Evolutionary conservation across 148 eudicot genomes (phyloP), one percentile per base, ranked within the genome.

Genomic region (Vaccinium myrtillus): DNA sequence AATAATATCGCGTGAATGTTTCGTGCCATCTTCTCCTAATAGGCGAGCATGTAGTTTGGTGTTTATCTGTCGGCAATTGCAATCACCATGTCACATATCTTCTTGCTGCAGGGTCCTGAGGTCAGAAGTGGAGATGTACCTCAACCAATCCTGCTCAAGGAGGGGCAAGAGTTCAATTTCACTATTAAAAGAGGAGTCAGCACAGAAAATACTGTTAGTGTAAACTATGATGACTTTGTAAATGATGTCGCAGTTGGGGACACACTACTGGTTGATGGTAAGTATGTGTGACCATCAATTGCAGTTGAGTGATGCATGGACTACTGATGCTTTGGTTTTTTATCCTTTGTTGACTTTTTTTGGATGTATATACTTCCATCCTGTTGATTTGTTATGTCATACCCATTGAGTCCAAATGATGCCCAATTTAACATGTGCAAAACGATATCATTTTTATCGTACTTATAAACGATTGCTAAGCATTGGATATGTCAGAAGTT

Each of bases 61-160:
- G 39, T 5, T 16, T 74, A 39, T 36, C 12, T 11, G 21, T 8
- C 13, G 1, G 1, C 39, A 53, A 67, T 23, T 15, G 65, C 19
- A 53, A 46, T 21, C 46, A 15, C 0, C 46, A 23, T 79, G 69
- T 80, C 25, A 21, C 67, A 16, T 82, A 70, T 61, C 81, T 83
- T 85, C 75, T 83, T 88, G 63, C 75, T 90, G 55, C 86, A 95
- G 98, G 99, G 99, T 81, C 99, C 98, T 84, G 98, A 94, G 93
- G 98, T 95, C 78, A 92, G 99, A 93, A 97, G 99, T 86, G 99
- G 99, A 86, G 99, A 97, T 89, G 95, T 97, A 77, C 93, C 98
- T 79, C 90, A 93, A 86, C 98, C 99, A 51, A 93, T 97, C 73
- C 78, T 89, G 82, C 96, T 97, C 16, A 83, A 92, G 86, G 98